phyloP scores from a whole-genome alignment of 495 filamentous ascomycete genomes.

The Usnea hakonensis region DNA sequence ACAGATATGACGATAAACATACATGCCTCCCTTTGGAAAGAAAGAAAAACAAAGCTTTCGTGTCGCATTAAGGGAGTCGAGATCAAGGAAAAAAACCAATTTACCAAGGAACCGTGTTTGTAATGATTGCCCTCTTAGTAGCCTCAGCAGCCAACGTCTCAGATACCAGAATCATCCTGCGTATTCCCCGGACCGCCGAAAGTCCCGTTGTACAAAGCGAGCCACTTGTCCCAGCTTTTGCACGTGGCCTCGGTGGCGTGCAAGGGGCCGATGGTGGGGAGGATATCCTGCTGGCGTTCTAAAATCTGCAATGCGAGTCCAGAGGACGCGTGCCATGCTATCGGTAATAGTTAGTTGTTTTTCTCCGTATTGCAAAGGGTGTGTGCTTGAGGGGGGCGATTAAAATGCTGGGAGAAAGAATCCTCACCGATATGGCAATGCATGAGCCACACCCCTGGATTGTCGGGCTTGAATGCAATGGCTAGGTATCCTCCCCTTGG shows the following conservation, averaged over 20 bases:
- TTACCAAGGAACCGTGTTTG: too few species aligned
- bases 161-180: constrained; percentile 10
- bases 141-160: too few species aligned
- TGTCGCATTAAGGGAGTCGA: too few species aligned
- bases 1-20: too few species aligned
- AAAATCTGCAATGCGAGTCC: constrained; percentile 45
- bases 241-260: background rate
- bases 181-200: background rate
- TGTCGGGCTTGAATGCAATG: constrained; percentile 48
- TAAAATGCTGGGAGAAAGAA: constrained; percentile 20
- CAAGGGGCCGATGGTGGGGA: background rate
- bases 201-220: background rate
- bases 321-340: constrained; percentile 42
- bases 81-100: too few species aligned
- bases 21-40: too few species aligned
- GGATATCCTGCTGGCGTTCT: constrained; percentile 30
- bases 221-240: constrained; percentile 2
- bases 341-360: background rate
- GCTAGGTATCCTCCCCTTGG: constrained; percentile 39
- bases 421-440: constrained; percentile 47
- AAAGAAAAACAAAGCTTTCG: too few species aligned
- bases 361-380: background rate
- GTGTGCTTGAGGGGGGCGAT: too few species aligned
- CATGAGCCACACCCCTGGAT: constrained; percentile 49
- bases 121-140: too few species aligned